phyloP scores from a whole-genome alignment of 805 yeast genomes.

The Yamadazyma endophytica region DNA sequence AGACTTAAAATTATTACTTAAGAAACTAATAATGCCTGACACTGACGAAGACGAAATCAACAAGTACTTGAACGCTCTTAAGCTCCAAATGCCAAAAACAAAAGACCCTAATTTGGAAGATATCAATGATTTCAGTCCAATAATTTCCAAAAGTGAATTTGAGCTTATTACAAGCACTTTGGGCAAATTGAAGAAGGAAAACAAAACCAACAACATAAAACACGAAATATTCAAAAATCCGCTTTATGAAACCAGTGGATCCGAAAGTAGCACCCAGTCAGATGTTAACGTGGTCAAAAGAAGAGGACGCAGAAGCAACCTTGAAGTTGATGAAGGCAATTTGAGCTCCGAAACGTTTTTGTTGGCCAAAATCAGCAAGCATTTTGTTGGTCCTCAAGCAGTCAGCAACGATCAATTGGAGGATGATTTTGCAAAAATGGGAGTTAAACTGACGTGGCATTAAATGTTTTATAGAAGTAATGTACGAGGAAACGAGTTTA shows the following conservation, averaged over 20 bases:
- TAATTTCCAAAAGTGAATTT: constrained; percentile 34
- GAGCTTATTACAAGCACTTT: constrained; percentile 36
- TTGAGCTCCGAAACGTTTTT: constrained; percentile 32
- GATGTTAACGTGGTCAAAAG: constrained; percentile 19
- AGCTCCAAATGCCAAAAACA: constrained; percentile 1
- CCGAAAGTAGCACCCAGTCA: constrained; percentile 18
- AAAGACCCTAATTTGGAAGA: constrained; percentile 2
- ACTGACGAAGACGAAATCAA: neutral
- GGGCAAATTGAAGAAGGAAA: constrained; percentile 15
- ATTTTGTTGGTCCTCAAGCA: constrained; percentile 36
- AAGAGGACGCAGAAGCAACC: constrained; percentile 31
- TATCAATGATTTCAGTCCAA: constrained; percentile 40
- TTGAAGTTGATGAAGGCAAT: constrained; percentile 12
- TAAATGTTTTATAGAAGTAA: no score
- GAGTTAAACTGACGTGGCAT: constrained; percentile 33
- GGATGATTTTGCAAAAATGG: constrained; percentile 33
- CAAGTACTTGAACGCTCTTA: no score
- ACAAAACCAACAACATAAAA: constrained; percentile 19
- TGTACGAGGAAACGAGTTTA: no score
- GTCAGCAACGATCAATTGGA: constrained; percentile 29
- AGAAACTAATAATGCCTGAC: constrained; percentile 1
- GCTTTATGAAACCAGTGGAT: constrained; percentile 41
- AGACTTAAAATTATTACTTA: constrained; percentile 26
- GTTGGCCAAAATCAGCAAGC: constrained; percentile 40
- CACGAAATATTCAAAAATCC: constrained; percentile 39